These are phyloP conservation scores for Ascochyta koolunga DNA, from an alignment of 2,329 filamentous ascomycete genomes.

Conservation along the genomic window DNA sequence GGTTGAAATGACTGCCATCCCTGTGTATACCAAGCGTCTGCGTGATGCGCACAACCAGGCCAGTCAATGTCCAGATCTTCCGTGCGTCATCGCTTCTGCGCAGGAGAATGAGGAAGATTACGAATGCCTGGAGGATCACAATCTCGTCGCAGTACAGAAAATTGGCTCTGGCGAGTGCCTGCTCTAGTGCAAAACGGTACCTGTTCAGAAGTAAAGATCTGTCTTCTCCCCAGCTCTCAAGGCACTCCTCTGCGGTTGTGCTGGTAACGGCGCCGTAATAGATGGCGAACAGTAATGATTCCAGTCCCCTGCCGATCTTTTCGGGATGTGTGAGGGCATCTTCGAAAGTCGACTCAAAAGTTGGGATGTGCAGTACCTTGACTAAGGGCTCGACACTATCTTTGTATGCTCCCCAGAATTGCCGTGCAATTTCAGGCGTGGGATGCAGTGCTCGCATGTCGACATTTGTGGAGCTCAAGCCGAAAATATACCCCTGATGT, in stretches of 20 bases:
- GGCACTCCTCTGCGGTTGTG: constrained; percentile 55
- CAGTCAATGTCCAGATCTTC: constrained; percentile 64
- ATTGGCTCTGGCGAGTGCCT: constrained; percentile 67
- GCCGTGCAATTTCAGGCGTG: constrained; percentile 62
- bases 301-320: constrained; percentile 62
- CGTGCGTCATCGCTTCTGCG: constrained; percentile 58
- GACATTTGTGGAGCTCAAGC: constrained; percentile 73
- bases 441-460: constrained; percentile 71
- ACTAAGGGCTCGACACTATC: constrained; percentile 76
- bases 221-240: constrained; percentile 58
- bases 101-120: constrained; percentile 65
- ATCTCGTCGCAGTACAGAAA: constrained; percentile 68
- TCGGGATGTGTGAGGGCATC: constrained; percentile 66
- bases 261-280: constrained; percentile 65
- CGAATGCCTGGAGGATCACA: constrained; percentile 66
- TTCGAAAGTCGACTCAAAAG: constrained; percentile 66
- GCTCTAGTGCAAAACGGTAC: constrained; percentile 68
- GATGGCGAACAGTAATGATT: constrained; percentile 66
- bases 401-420: constrained; percentile 73
- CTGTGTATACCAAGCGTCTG: constrained; percentile 66
- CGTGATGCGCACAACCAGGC: constrained; percentile 63
- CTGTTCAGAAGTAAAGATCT: constrained; percentile 56
- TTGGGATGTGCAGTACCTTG: constrained; percentile 74
- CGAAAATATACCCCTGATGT: constrained; percentile 75
- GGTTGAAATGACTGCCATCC: constrained; percentile 61